phyloP scores from a whole-genome alignment of 176 grass and related monocot species.

The Paspalum notatum region DNA sequence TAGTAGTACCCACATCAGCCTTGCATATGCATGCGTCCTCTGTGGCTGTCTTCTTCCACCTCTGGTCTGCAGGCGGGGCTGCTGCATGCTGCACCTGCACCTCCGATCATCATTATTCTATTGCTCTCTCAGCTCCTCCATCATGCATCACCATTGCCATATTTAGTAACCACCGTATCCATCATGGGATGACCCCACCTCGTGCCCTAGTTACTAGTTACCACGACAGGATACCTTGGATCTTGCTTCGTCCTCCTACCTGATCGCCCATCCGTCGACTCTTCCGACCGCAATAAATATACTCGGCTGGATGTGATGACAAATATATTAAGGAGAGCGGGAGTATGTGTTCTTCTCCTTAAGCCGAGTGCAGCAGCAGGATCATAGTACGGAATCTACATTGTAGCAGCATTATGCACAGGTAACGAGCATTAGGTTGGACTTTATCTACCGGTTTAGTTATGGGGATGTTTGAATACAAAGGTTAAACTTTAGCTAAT shows the following conservation, averaged over 20 bases:
- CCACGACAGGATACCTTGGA: not conserved
- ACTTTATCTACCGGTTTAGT: no score
- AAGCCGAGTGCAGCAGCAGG: no score
- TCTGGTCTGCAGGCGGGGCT: not conserved
- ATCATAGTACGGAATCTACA: no score
- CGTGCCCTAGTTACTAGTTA: slow-evolving; percentile 5
- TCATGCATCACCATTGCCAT: slow-evolving; percentile 39
- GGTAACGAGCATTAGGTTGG: no score
- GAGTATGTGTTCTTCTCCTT: no score
- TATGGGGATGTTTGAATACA: no score
- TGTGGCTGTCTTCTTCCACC: slow-evolving; percentile 6
- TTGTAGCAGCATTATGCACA: no score
- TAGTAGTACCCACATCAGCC: slow-evolving; percentile 22
- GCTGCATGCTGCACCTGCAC: not conserved
- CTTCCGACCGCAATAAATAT: not conserved
- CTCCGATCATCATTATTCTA: slow-evolving; percentile 39
- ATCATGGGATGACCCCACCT: slow-evolving; percentile 46
- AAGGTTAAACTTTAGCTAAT: no score
- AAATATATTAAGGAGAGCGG: no score
- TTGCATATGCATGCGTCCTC: slow-evolving; percentile 41
- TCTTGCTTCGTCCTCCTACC: slow-evolving; percentile 10
- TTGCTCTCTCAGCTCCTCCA: not conserved
- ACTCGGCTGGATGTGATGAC: not conserved
- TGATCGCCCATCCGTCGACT: slow-evolving; percentile 44
- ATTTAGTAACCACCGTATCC: slow-evolving; percentile 44